Base-by-base conservation (phyloP, 2,329 filamentous ascomycete genomes). In the Sporothrix variecibatus region DNA sequence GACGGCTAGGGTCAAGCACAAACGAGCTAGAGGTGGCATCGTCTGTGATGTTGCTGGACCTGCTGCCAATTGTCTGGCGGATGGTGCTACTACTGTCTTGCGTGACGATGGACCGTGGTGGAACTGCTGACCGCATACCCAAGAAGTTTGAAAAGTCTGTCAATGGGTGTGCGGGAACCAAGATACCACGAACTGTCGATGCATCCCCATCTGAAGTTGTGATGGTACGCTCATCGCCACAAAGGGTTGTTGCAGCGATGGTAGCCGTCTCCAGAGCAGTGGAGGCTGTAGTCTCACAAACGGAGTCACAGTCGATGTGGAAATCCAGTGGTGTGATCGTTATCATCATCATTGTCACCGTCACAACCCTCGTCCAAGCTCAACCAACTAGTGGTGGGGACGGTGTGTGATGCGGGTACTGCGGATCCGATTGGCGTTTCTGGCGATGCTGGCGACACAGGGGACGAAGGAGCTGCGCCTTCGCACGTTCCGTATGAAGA, bases 131-230 rank as follows among this genome's bases (percentile, higher is more conserved):
- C 15, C 6, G 31, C 15, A 46, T n/a, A n/a, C 79, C 76, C 64
- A 86, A 77, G 72, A 83, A 78, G 62, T 84, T 83, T 15, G 79
- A 83, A 34, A 83, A 77, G 72, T 84, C 82, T 43, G 76, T 78
- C 20, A 83, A 73, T 8, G 76, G 64, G 23, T 77, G 76, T 3
- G 58, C 34, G 28, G 46, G 49, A 23, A 31, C 17, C 38, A 51
- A 8, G 46, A 73, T 38, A 31, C 51, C 28, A 49, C 62, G 38
- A 8, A 73, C 71, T 9, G 76, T 77, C 11, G 73, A 76, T 6
- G 71, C 43, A 34, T 74, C 70, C 4, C 62, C 76, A 23, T 75
- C 71, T 2, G 74, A 74, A 7, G 49, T 53, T 8, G 60, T 62
- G 20, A 56, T 43, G 12, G 67, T 67, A 15, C 58, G 43, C 38